Evolutionary conservation across 176 grass and related monocot species (phyloP).

Genomic region (Lolium perenne): DNA sequence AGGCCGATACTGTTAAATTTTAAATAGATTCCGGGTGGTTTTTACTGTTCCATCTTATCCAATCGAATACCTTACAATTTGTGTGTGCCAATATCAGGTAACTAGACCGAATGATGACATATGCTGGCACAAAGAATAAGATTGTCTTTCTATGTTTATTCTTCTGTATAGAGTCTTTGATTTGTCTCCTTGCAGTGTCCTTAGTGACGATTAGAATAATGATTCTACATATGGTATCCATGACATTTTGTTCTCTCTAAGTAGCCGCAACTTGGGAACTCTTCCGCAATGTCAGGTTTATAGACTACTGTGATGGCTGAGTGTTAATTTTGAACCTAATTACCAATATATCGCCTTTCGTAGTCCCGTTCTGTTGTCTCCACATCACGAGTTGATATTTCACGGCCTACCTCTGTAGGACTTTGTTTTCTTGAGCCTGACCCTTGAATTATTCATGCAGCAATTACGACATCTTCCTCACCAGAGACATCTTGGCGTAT

Average conservation of each 20-base stretch:
- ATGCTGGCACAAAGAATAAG: background rate
- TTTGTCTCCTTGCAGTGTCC: background rate
- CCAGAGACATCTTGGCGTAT: slow-evolving; percentile 81
- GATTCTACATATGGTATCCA: background rate
- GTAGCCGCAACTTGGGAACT: background rate
- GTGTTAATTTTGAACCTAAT: background rate
- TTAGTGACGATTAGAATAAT: background rate
- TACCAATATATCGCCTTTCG: background rate
- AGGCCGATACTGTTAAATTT: background rate
- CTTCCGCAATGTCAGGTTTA: background rate
- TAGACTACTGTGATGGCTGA: background rate
- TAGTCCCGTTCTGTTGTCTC: background rate
- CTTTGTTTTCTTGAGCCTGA: background rate
- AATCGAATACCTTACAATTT: background rate
- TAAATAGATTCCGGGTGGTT: background rate
- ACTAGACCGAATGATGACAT: background rate
- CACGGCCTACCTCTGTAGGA: background rate
- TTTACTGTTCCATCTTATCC: background rate
- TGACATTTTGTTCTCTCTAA: background rate
- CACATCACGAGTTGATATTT: background rate
- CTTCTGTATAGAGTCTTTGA: background rate
- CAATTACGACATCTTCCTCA: slow-evolving; percentile 98
- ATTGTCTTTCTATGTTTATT: background rate
- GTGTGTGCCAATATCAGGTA: background rate
- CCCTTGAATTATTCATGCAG: slow-evolving; percentile 49